Evolutionary conservation across 2,329 filamentous ascomycete genomes (phyloP).

Genomic region (Biscogniauxia sp.): DNA sequence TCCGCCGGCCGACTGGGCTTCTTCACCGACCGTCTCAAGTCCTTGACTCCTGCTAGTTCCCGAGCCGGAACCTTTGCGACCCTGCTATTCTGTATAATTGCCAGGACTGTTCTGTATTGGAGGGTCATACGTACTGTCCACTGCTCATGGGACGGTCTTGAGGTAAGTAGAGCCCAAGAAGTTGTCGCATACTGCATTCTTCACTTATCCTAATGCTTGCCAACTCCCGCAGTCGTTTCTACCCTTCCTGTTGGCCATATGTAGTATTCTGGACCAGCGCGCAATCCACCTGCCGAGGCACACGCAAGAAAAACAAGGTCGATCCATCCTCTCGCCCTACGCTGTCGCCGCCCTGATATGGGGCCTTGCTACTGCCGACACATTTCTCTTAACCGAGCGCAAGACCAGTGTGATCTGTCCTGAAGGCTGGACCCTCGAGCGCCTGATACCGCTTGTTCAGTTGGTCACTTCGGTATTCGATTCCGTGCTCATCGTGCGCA

Average conservation of each 20-base stretch:
- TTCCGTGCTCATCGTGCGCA: constrained; percentile 28
- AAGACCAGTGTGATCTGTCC: constrained; percentile 33
- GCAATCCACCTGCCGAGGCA: constrained; percentile 24
- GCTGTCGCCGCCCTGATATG: constrained; percentile 29
- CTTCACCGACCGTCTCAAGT: constrained; percentile 12
- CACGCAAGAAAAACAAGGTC: constrained; percentile 9
- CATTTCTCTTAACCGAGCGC: constrained; percentile 25
- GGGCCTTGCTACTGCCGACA: constrained; percentile 31
- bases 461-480: constrained; percentile 29
- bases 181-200: not conserved
- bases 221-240: constrained; percentile 30
- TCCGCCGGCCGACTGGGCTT: not conserved
- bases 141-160: constrained; percentile 34
- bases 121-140: constrained; percentile 32
- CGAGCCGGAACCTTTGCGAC: constrained; percentile 16
- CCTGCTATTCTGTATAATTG: constrained; percentile 24
- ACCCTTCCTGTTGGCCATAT: constrained; percentile 27
- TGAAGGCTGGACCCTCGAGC: constrained; percentile 23
- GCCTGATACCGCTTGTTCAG: constrained; percentile 31
- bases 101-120: constrained; percentile 32
- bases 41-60: constrained; percentile 10
- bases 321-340: constrained; percentile 18
- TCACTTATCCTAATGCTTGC: constrained; percentile 2
- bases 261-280: constrained; percentile 20
- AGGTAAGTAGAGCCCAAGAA: constrained; percentile 24